Evolutionary conservation across 2,329 filamentous ascomycete genomes (phyloP), one percentile per base, ranked within the genome.

Genomic region (Mycocentrospora acerina): DNA sequence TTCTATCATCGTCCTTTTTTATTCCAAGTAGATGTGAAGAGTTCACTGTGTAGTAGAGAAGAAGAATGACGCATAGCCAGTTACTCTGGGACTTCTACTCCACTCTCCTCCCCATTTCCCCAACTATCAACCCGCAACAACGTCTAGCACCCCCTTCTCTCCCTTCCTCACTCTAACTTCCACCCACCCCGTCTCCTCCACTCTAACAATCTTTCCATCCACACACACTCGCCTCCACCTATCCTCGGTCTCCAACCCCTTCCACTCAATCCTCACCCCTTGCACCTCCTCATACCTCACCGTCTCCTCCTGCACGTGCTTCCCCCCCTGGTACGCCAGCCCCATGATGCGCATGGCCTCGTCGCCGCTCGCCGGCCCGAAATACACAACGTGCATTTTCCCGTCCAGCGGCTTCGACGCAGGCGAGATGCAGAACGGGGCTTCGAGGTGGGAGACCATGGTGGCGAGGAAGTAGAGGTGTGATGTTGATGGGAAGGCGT

Each of bases 171-270:
- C 77, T n/a, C n/a, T 22, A 9, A 22, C 19, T 42, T 81, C 78
- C 66, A 95, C 79, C 75, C 80, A 84, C 0, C 90, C 90, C 2
- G 78, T 82, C 35, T 74, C 64, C 14, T 86, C 84, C 1, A 95
- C 71, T 42, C 80, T 77, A 3, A 96, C 80, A 55, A 95, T 94
- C 36, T 85, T 89, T 3, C 91, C 91, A 66, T 97, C 91, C n/a
- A 97, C 75, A 63, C 91, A 97, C 11, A 95, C 79, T 58, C 90
- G 81, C 44, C 91, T 76, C 90, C 90, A 96, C 35, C 82, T 73
- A 1, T 72, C 73, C n/a, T 88, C 81, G 12, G 79, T 72, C 57
- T 93, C 87, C 7, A 37, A 30, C 0, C 53, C 59, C 1, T 71
- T 47, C 24, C 88, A 82, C 12, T 79, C 75, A 31, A 96, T 81